Evolutionary conservation across 1,284 basidiomycete species (phyloP).

Genomic region (Fomitopsis pinicola): DNA sequence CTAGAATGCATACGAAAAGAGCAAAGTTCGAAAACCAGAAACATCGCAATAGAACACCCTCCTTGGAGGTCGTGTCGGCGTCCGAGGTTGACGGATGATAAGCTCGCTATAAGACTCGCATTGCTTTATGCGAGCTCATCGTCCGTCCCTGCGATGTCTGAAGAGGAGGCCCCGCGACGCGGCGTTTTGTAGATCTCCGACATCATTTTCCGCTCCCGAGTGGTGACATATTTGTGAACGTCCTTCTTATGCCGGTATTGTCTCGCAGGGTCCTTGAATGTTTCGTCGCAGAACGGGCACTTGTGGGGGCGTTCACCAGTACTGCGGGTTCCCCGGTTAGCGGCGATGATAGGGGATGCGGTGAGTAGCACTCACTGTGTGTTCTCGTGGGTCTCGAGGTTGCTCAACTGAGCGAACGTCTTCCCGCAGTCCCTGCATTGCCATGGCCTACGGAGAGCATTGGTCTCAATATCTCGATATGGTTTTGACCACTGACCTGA

Average conservation of each 20-base stretch:
- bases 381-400: constrained; percentile 55
- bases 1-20: no score
- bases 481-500: constrained; percentile 41
- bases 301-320: constrained; percentile 52
- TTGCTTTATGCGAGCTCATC: not conserved
- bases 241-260: constrained; percentile 55
- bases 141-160: not conserved
- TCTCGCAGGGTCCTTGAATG: constrained; percentile 61
- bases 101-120: no score
- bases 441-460: constrained; percentile 39
- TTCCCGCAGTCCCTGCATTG: constrained; percentile 51
- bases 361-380: constrained; percentile 45
- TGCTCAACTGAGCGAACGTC: constrained; percentile 57
- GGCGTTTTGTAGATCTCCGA: not conserved
- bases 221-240: constrained; percentile 48
- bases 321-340: constrained; percentile 27
- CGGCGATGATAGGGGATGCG: constrained; percentile 1
- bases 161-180: constrained; percentile 5
- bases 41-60: no score
- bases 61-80: no score
- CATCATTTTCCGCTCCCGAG: constrained; percentile 26
- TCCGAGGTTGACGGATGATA: no score
- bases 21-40: not conserved
- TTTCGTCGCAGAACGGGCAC: constrained; percentile 50
- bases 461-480: constrained; percentile 3